Base-by-base conservation (phyloP, 306 rosid genomes). In the Pterocarpus santalinus region DNA sequence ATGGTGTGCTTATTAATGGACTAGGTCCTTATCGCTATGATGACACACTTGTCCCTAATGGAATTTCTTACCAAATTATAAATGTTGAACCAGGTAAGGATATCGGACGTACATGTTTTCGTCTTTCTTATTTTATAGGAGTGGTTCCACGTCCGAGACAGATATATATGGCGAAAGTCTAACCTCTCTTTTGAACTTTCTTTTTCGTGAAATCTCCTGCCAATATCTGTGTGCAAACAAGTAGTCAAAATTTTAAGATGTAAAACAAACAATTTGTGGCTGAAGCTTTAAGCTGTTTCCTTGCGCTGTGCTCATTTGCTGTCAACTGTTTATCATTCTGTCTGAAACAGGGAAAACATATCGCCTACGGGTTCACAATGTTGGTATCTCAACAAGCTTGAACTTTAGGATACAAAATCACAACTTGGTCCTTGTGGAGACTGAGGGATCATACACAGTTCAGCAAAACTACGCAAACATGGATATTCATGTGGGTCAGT, bases 401-500 rank as follows among this genome's bases (percentile, higher is more conserved):
- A 91, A 93, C 82, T 93, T 93, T 78, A 81, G 92, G 69, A 91
- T 93, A 77, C 97, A 93, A 85, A 86, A 85, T 78, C 97, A 93
- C 82, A 91, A 93, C 86, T 60, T 93, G 76, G 87, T 91, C 43
- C 87, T 93, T 2, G 97, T 90, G 74, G 97, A 93, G 90, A 91
- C 94, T 1, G 97, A 93, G 84, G 97, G 97, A 64, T 91, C 97
- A 61, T 91, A 93, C 85, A 90, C 97, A 4, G 87, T 91, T 47
- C 97, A 93, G 83, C 97, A 91, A 75, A 91, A 83, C 84, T 90
- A 91, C 71, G 73, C 90, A 39, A 86, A 84, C 87, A 87, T 93
- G 94, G 94, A 93, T 83, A 86, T 93, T 78, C 97, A 93, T 47
- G 97, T 93, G 56, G 97, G 97, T 69, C 97, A 91, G 87, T 93